phyloP scores from a whole-genome alignment of 2,329 filamentous ascomycete genomes.

The Pseudocercospora fijiensis region DNA sequence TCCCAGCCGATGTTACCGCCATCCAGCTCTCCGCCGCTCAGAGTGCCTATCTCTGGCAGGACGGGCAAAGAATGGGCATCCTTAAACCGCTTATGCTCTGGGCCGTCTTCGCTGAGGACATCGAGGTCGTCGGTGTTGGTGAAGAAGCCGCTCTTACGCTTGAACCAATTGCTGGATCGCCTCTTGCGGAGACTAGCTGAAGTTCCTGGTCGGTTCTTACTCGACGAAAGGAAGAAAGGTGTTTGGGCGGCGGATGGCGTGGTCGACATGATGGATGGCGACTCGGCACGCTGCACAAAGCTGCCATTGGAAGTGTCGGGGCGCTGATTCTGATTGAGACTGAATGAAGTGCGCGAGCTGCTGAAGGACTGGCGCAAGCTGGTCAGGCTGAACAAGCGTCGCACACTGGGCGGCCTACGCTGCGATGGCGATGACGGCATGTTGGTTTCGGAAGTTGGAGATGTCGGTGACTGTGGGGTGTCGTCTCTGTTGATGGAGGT shows the following conservation, averaged over 20 bases:
- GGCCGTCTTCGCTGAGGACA: constrained; percentile 30
- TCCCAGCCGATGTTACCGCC: constrained; percentile 37
- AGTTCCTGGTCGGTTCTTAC: constrained; percentile 12
- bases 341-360: constrained; percentile 38
- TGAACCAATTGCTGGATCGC: constrained; percentile 40
- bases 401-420: constrained; percentile 30
- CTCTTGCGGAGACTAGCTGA: constrained; percentile 28
- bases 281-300: constrained; percentile 18
- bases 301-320: constrained; percentile 22
- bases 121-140: constrained; percentile 31
- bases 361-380: constrained; percentile 39
- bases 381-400: constrained; percentile 37
- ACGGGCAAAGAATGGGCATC: constrained; percentile 26
- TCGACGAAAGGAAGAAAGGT: constrained; percentile 16
- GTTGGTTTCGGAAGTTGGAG: constrained; percentile 16
- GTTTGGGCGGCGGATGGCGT: constrained; percentile 21
- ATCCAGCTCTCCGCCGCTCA: constrained; percentile 28
- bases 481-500: constrained; percentile 25
- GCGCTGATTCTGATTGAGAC: constrained; percentile 19
- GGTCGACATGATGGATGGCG: constrained; percentile 29
- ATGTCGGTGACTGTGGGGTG: constrained; percentile 29
- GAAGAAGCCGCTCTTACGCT: constrained; percentile 38
- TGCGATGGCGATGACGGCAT: constrained; percentile 15
- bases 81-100: constrained; percentile 32
- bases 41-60: constrained; percentile 33